Evolutionary conservation across 441 rosid species (phyloP).

Genomic region (Jatropha multifida): DNA sequence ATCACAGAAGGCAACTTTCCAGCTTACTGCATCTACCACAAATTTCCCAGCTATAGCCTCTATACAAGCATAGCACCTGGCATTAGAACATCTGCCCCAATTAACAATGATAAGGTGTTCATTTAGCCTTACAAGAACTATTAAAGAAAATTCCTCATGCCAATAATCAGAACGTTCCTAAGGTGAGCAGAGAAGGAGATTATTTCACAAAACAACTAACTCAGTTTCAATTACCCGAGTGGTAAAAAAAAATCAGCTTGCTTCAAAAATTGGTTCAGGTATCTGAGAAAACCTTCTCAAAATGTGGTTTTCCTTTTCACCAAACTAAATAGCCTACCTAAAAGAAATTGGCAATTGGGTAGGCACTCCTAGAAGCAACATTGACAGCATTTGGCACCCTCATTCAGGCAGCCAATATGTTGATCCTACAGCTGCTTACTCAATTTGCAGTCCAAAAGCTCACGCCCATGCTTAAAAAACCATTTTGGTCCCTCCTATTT

Average conservation of each 20-base stretch:
- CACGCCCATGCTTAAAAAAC: not conserved
- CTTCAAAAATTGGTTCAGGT: not conserved
- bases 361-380: not conserved
- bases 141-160: not conserved
- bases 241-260: not conserved
- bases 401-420: not conserved
- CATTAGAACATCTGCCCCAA: not conserved
- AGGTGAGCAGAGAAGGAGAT: not conserved
- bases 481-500: not conserved
- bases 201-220: not conserved
- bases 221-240: not conserved
- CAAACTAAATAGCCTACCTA: not conserved
- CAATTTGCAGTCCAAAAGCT: not conserved
- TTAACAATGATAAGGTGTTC: not conserved
- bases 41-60: not conserved
- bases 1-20: not conserved
- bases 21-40: constrained; percentile 2
- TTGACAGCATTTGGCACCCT: not conserved
- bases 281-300: not conserved
- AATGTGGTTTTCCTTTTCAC: not conserved
- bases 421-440: not conserved
- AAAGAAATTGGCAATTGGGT: not conserved
- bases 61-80: not conserved
- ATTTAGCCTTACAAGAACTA: not conserved
- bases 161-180: not conserved